Conservation (phyloP, 2,329 filamentous ascomycete genomes). For the Ophiocordyceps sinensis region DNA sequence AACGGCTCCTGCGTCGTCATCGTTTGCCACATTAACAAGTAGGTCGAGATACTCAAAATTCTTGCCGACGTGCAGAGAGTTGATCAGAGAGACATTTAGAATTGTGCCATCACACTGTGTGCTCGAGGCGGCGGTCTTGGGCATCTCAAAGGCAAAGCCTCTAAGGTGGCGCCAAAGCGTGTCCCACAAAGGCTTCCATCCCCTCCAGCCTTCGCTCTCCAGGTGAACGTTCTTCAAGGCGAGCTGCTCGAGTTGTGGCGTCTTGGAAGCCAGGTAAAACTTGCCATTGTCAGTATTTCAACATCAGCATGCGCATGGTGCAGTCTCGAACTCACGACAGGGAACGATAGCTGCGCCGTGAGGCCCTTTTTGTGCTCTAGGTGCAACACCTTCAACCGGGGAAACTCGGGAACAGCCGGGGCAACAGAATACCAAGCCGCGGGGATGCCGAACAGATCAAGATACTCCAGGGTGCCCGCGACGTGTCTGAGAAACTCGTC, state of each 20-base stretch:
- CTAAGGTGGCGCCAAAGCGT: slow-evolving; percentile 16
- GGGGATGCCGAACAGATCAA: slow-evolving; percentile 10
- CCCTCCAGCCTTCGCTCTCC: not conserved
- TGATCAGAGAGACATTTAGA: slow-evolving; percentile 9
- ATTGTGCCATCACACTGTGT: slow-evolving; percentile 10
- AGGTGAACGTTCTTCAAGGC: slow-evolving; percentile 14
- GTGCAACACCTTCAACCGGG: slow-evolving; percentile 14
- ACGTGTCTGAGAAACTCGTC: slow-evolving; percentile 5
- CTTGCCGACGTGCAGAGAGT: slow-evolving; percentile 13
- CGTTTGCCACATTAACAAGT: slow-evolving; percentile 11
- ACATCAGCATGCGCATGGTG: not conserved
- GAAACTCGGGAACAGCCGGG: slow-evolving; percentile 8
- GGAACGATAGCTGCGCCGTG: not conserved
- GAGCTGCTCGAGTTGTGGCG: slow-evolving; percentile 17
- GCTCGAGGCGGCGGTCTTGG: slow-evolving; percentile 7
- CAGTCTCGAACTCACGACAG: slow-evolving; percentile 1
- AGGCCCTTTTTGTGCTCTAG: slow-evolving; percentile 8
- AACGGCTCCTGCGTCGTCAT: slow-evolving; percentile 2
- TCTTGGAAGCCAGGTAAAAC: slow-evolving; percentile 12
- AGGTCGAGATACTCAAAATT: slow-evolving; percentile 17
- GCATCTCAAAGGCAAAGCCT: slow-evolving; percentile 9
- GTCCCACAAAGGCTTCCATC: slow-evolving; percentile 7
- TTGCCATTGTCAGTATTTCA: slow-evolving; percentile 3
- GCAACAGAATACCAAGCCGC: slow-evolving; percentile 7
- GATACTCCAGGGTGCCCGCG: slow-evolving; percentile 6